Conservation (phyloP, 2,329 filamentous ascomycete genomes). For the Scopulariopsis brevicaulis region DNA sequence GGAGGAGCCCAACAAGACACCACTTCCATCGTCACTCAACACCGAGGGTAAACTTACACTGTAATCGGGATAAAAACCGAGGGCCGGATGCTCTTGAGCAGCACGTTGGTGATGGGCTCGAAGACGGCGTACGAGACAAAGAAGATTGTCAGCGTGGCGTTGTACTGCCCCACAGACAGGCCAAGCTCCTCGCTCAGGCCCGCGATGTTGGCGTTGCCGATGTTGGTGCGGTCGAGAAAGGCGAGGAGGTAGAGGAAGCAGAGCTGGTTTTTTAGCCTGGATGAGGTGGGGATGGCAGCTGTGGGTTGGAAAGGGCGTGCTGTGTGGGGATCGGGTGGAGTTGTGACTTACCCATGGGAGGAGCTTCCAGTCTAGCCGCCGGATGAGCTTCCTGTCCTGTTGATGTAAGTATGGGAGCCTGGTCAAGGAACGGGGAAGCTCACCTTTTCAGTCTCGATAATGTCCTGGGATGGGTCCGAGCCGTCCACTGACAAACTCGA, state of each 20-base stretch:
- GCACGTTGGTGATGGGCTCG: conserved; percentile 51
- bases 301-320: neutral
- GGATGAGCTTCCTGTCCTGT: conserved; percentile 4
- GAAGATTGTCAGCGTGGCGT: conserved; percentile 49
- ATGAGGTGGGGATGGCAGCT: neutral
- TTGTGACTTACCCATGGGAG: conserved; percentile 4
- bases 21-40: too few species aligned
- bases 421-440: neutral
- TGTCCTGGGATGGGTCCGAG: neutral
- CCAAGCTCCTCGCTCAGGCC: conserved; percentile 27
- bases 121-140: conserved; percentile 60
- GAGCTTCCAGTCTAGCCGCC: conserved; percentile 1
- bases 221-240: conserved; percentile 30
- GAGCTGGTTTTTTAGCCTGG: conserved; percentile 26
- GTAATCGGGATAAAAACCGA: conserved; percentile 59
- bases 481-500: neutral
- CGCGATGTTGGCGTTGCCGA: conserved; percentile 48
- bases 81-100: conserved; percentile 53
- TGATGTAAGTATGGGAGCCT: neutral
- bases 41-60: conserved; percentile 14
- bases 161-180: conserved; percentile 39
- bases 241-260: conserved; percentile 57
- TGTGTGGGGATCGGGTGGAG: neutral
- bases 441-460: neutral
- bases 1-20: too few species aligned